Evolutionary conservation across 345 rosid genomes (phyloP).

Genomic region (Iberis pinnata): DNA sequence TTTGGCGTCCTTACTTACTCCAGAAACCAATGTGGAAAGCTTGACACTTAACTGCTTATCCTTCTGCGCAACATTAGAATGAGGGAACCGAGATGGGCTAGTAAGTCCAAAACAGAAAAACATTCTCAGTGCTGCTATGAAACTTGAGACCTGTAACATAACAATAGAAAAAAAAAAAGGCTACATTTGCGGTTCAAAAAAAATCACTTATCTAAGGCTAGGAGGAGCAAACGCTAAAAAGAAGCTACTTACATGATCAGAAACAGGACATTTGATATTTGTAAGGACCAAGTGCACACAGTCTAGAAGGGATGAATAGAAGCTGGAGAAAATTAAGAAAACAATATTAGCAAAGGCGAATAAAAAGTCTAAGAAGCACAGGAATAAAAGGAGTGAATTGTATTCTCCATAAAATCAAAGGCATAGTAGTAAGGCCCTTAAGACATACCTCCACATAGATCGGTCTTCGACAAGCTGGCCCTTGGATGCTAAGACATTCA

Average conservation of each 20-base stretch:
- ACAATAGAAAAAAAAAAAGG: conserved; percentile 13
- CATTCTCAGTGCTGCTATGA: conserved; percentile 63
- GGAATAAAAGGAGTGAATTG: not conserved
- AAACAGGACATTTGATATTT: conserved; percentile 55
- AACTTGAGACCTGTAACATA: conserved; percentile 60
- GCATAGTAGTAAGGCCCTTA: conserved; percentile 6
- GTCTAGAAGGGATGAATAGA: conserved; percentile 70
- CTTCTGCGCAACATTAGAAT: conserved; percentile 31
- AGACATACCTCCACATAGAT: conserved; percentile 54
- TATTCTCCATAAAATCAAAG: conserved; percentile 3
- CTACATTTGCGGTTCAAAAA: conserved; percentile 6
- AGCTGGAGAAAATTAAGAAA: conserved; percentile 41
- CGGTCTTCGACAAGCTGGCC: conserved; percentile 50
- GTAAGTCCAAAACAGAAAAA: conserved; percentile 70
- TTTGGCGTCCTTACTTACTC: conserved; percentile 34
- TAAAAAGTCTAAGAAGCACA: not conserved
- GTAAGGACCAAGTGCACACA: conserved; percentile 69
- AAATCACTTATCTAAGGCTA: conserved; percentile 1
- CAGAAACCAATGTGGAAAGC: conserved; percentile 34
- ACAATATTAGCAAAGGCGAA: not conserved
- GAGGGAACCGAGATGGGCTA: conserved; percentile 32
- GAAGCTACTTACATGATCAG: conserved; percentile 65
- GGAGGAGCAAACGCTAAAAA: conserved; percentile 10
- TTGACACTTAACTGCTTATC: conserved; percentile 35
- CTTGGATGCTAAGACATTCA: conserved; percentile 64